Evolutionary conservation across 305 asterid genomes (phyloP), one percentile per base, ranked within the genome.

Genomic region (Salvia sclarea): DNA sequence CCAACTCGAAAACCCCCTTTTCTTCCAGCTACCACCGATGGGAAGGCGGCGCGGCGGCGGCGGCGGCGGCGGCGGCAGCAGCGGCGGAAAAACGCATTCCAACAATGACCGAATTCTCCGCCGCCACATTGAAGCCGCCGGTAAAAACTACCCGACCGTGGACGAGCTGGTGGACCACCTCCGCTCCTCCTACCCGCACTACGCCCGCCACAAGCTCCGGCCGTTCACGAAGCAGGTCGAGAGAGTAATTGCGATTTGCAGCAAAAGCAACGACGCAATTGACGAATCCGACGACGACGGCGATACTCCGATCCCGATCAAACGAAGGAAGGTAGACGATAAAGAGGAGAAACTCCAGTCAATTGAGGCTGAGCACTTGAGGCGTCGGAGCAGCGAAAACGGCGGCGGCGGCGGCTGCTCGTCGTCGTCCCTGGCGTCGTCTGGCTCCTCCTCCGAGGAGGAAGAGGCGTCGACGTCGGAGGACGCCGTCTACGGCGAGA

Each of bases 161-260:
- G 97, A 90, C 14, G 77, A 86, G 58, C 72, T 93, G 60, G 97
- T 90, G 54, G 82, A 76, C 56, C 81, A 81, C 74, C 94, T 93
- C 75, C 89, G 94, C 38, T 61, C 88, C 47, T 59, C 79, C 30
- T 77, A 78, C 75, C 76, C 82, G 5, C 71, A 68, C 10, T 88
- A 90, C 20, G 55, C 75, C 16, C 97, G 97, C 44, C 74, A 74
- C 17, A 83, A 82, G 82, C 52, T 76, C 40, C 83, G 66, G 41
- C 86, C 83, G 2, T 75, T 91, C 40, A 74, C 88, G 0, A 83
- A 66, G 68, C 73, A 77, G 6, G 96, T 86, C 8, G 64, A 61
- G 14, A 63, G 73, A 16, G 33, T 85, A n/a, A 43, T 76, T 7
- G 45, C 76, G 56, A 1, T 45, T 3, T 60, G 24, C 20, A 54